Evolutionary conservation across 2,329 filamentous ascomycete genomes (phyloP), one percentile per base, ranked within the genome.

Genomic region (Beauveria australis): DNA sequence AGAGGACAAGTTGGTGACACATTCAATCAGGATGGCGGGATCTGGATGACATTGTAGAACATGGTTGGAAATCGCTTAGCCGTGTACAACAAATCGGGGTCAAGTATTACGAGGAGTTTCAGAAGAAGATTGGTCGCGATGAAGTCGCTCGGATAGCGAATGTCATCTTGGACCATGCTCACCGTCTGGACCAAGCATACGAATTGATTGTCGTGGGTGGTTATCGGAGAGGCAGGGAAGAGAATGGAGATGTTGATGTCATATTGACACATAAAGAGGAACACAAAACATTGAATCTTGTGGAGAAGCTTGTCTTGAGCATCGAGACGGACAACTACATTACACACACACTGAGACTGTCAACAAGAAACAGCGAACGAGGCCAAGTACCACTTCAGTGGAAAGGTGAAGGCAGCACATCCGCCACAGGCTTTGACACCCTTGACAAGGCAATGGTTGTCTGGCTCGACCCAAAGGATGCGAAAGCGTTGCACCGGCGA

Each of bases 381-480:
- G 87, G 84, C 4, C 92, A 97, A 67, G 71, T 68, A 24, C 77
- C 84, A 0, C 72, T 84, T 7, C 71, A 73, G 19, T 85, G 81
- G 81, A 81, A 80, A 63, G 81, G 80, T 0, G 69, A 70, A 37
- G 68, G 64, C 24, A 59, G 53, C 2, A 61, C 19, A 19, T 62
- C 58, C 14, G 81, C 81, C 0, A 76, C 79, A 24, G 89, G 90
- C 0, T 97, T 96, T 66, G 92, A 97, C 70, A 90, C 86, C 0
- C 80, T 97, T 1, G 92, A 97, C 72, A 97, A 97, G 72, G 92
- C 92, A 0, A 76, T 97, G 57, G 89, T 97, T 1, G 91, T 97
- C 0, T 97, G 93, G 93, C 90, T 96, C 70, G 65, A 72, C 40
- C 63, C 67, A 1, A 53, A 53, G 16, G 40, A 63, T 2, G n/a